A percentile compares a stretch with the other conserved stretches of the same genome.
Conservation (phyloP, 176 grass and related monocot genomes). For the Eremochloa ophiuroides region DNA sequence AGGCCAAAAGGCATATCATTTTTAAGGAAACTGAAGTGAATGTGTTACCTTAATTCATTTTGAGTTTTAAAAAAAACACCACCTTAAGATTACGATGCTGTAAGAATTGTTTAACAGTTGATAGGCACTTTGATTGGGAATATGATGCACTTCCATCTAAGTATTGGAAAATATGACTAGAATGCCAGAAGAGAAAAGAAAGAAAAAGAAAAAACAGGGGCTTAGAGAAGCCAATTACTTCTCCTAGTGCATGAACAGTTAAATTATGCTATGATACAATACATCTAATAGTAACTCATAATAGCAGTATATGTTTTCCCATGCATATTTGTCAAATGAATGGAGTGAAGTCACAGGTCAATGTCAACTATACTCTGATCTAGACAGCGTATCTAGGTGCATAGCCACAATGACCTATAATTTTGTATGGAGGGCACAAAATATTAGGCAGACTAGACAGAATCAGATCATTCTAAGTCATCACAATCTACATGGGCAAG, state of each 20-base stretch:
- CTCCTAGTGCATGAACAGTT: neutral
- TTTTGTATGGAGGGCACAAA: neutral
- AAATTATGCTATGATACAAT: neutral
- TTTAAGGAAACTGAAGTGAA: neutral
- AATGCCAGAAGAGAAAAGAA: neutral
- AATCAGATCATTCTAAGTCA: constrained; percentile 35
- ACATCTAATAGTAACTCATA: neutral
- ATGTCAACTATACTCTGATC: constrained; percentile 7
- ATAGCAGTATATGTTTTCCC: neutral
- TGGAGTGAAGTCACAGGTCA: neutral
- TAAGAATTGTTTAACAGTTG: neutral
- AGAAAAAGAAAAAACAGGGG: neutral
- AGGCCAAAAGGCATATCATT: neutral
- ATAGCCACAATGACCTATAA: neutral
- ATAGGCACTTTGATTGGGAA: neutral
- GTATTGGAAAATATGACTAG: neutral
- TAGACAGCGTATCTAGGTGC: neutral
- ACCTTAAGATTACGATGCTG: neutral
- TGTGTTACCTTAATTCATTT: neutral
- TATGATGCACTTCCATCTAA: neutral
- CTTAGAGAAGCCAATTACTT: neutral
- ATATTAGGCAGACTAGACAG: neutral
- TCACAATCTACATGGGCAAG: constrained; percentile 12
- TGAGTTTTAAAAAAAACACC: neutral
- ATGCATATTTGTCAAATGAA: neutral